phyloP scores from a whole-genome alignment of 2,329 filamentous ascomycete species.

The Botrytis squamosa region DNA sequence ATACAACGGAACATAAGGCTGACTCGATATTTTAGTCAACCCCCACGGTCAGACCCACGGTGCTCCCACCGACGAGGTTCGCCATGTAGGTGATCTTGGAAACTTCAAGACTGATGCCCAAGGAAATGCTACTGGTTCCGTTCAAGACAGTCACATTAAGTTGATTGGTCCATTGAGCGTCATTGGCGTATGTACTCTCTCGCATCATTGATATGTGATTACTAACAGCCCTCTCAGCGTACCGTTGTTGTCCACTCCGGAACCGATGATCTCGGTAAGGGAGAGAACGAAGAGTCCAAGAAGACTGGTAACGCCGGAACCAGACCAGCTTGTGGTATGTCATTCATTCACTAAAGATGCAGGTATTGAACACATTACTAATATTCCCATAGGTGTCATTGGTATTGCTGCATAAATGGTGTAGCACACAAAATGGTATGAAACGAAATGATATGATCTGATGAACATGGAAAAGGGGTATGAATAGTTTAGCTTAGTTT shows the following conservation, averaged over 20 bases:
- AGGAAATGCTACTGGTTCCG: conserved; percentile 82
- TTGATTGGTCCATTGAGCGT: conserved; percentile 94
- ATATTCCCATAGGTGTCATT: conserved; percentile 65
- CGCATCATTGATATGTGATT: background rate
- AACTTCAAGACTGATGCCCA: conserved; percentile 95
- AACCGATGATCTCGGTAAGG: conserved; percentile 95
- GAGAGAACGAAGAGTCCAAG: conserved; percentile 88
- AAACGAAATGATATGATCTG: background rate
- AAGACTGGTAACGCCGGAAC: conserved; percentile 96
- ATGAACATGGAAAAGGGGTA: conserved; percentile 9
- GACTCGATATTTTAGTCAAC: conserved; percentile 70
- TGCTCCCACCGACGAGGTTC: conserved; percentile 74
- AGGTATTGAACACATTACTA: background rate
- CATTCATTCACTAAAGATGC: background rate
- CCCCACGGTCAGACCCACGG: conserved; percentile 90
- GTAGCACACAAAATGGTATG: background rate
- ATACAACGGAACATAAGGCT: conserved; percentile 18
- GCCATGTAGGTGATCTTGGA: conserved; percentile 96
- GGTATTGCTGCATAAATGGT: conserved; percentile 71
- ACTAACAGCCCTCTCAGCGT: conserved; percentile 55
- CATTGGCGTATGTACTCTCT: conserved; percentile 65
- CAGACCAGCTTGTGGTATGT: conserved; percentile 89
- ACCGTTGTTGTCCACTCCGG: conserved; percentile 93
- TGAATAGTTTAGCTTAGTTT: conserved; percentile 7
- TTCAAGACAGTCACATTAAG: conserved; percentile 83